Percentiles rank a stretch among this genome's conserved stretches.
Evolutionary conservation across 495 filamentous ascomycete species (phyloP).

Genomic region (Arthonia radiata): DNA sequence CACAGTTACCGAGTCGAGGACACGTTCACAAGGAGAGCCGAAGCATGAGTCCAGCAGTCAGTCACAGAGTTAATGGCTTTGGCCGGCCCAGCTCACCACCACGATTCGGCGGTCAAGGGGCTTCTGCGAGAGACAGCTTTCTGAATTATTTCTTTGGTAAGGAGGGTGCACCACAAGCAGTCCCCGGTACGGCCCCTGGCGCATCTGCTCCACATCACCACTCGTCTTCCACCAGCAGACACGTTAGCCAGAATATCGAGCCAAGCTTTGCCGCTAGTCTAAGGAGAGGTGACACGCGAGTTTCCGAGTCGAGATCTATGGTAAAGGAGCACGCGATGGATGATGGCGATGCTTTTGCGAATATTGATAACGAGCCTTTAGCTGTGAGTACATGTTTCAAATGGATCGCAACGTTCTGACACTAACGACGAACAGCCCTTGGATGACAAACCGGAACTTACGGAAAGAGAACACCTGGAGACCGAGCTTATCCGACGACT

Average conservation of each 20-base stretch:
- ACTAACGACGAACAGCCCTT: slow-evolving; percentile 16
- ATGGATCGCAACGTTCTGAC: slow-evolving; percentile 20
- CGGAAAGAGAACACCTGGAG: slow-evolving; percentile 86
- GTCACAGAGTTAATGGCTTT: slow-evolving; percentile 23
- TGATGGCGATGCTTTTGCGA: background rate
- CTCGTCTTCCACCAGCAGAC: slow-evolving; percentile 25
- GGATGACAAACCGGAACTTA: slow-evolving; percentile 52
- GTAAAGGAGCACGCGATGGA: background rate
- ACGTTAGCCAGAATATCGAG: slow-evolving; percentile 49
- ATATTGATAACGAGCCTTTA: background rate
- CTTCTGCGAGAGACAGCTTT: slow-evolving; percentile 56
- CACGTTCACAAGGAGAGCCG: slow-evolving; percentile 1
- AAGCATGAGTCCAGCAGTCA: slow-evolving; percentile 30
- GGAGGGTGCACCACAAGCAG: slow-evolving; percentile 34
- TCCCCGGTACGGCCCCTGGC: slow-evolving; percentile 12
- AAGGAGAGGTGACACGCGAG: slow-evolving; percentile 42
- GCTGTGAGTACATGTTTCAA: slow-evolving; percentile 10
- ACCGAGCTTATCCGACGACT: slow-evolving; percentile 89
- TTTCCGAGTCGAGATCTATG: slow-evolving; percentile 1
- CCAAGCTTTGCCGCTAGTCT: slow-evolving; percentile 66
- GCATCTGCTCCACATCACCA: slow-evolving; percentile 13
- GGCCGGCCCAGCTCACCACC: slow-evolving; percentile 34
- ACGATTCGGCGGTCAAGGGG: slow-evolving; percentile 26
- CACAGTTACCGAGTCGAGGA: background rate
- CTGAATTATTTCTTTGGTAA: slow-evolving; percentile 98